phyloP scores from a whole-genome alignment of 2,329 filamentous ascomycete species.

The Trichophyton mentagrophytes region DNA sequence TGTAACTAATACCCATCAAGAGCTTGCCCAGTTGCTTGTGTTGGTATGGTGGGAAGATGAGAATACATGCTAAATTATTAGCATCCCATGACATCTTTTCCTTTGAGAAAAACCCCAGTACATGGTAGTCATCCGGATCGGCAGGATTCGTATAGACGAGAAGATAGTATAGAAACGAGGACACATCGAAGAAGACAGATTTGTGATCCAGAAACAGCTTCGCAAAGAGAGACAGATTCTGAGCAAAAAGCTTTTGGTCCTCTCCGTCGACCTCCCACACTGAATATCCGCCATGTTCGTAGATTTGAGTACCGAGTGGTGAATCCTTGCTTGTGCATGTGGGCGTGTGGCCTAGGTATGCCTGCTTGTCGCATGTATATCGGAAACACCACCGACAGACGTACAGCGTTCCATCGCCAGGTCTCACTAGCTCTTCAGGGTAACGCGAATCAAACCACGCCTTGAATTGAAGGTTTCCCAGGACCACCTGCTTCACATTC shows the following conservation, averaged over 20 bases:
- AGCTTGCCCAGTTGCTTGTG: conserved; percentile 75
- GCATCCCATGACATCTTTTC: conserved; percentile 99
- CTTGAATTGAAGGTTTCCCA: conserved; percentile 71
- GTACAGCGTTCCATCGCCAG: conserved; percentile 51
- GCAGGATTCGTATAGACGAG: conserved; percentile 57
- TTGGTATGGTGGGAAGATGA: conserved; percentile 93
- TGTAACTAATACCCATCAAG: conserved; percentile 87
- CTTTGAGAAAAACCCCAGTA: conserved; percentile 96
- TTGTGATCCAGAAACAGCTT: conserved; percentile 98
- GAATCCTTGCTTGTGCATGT: conserved; percentile 43
- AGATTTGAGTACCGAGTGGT: conserved; percentile 61
- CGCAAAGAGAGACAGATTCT: conserved; percentile 89
- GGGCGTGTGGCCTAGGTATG: conserved; percentile 28
- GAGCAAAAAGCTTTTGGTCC: conserved; percentile 75
- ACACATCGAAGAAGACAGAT: conserved; percentile 94
- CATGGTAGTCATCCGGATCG: conserved; percentile 37
- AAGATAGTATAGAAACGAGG: conserved; percentile 87
- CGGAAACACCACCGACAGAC: conserved; percentile 92
- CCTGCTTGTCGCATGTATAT: conserved; percentile 48
- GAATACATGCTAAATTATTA: conserved; percentile 92
- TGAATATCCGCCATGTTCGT: conserved; percentile 66
- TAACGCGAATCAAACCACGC: conserved; percentile 94
- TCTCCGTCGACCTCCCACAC: conserved; percentile 91
- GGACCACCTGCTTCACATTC: conserved; percentile 75
- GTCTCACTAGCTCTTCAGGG: conserved; percentile 50